These are phyloP conservation scores for Cladophialophora yegresii DNA, from an alignment of 2,329 filamentous ascomycete species.

Conservation along the genomic window DNA sequence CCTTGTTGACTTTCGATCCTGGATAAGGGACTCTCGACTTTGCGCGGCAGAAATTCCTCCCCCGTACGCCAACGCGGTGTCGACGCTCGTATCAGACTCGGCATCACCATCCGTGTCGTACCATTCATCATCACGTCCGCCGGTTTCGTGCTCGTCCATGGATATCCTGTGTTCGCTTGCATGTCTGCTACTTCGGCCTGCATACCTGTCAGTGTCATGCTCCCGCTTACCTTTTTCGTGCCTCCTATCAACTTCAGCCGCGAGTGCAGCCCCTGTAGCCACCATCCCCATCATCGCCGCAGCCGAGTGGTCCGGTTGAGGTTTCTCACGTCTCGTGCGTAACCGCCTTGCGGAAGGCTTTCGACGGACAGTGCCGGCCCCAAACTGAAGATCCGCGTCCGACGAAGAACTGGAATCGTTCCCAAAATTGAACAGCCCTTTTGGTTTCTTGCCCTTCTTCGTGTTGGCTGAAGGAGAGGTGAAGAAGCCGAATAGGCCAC, in stretches of 20 bases:
- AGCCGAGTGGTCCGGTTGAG: constrained; percentile 44
- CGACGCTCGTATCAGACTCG: constrained; percentile 55
- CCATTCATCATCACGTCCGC: constrained; percentile 58
- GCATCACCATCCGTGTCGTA: constrained; percentile 60
- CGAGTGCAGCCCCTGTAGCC: constrained; percentile 51
- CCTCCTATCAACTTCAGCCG: constrained; percentile 41
- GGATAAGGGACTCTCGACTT: constrained; percentile 57
- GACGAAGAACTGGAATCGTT: constrained; percentile 69
- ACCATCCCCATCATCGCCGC: constrained; percentile 53
- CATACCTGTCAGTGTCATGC: constrained; percentile 27
- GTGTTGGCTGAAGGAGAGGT: constrained; percentile 60
- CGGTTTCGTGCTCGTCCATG: constrained; percentile 22
- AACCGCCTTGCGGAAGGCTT: constrained; percentile 38
- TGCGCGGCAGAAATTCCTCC: constrained; percentile 45
- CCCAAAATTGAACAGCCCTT: constrained; percentile 56
- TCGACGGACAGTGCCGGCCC: constrained; percentile 55
- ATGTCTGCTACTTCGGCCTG: constrained; percentile 17
- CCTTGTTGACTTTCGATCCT: constrained; percentile 52
- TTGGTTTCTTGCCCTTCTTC: constrained; percentile 47
- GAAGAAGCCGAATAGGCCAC: constrained; percentile 65
- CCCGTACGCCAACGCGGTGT: constrained; percentile 64
- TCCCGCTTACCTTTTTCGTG: constrained; percentile 30
- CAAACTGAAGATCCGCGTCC: constrained; percentile 69
- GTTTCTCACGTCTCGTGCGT: constrained; percentile 30
- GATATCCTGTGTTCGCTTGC: constrained; percentile 16